phyloP scores from a whole-genome alignment of 1,139 yeast species.

The Cylindricascospora bacillispora region DNA sequence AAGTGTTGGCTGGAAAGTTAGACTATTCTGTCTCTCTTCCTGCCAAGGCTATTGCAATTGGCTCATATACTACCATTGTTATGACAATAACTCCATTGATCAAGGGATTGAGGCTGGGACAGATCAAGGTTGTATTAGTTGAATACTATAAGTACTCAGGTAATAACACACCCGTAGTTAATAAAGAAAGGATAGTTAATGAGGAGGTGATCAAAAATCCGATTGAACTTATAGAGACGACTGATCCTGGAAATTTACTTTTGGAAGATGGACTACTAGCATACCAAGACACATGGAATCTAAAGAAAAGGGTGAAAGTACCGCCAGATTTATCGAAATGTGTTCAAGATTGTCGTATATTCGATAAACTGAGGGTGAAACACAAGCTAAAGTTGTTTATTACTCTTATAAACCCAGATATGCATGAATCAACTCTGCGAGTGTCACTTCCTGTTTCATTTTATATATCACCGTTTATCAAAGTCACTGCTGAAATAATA shows the following conservation, averaged over 20 bases:
- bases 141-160: slow-evolving; percentile 61
- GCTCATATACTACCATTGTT: slow-evolving; percentile 60
- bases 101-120: slow-evolving; percentile 71
- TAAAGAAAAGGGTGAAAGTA: slow-evolving; percentile 42
- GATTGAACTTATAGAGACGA: slow-evolving; percentile 1
- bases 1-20: slow-evolving; percentile 90
- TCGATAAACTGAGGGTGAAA: slow-evolving; percentile 39
- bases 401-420: slow-evolving; percentile 43
- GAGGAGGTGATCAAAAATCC: slow-evolving; percentile 34
- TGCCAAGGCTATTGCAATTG: slow-evolving; percentile 80
- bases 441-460: slow-evolving; percentile 54
- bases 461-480: slow-evolving; percentile 63
- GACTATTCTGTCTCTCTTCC: slow-evolving; percentile 86
- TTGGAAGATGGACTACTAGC: slow-evolving; percentile 7
- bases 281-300: slow-evolving; percentile 60
- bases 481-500: slow-evolving; percentile 8
- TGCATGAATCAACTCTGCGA: slow-evolving; percentile 52
- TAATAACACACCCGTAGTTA: slow-evolving; percentile 32
- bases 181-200: slow-evolving; percentile 47
- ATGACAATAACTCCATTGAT: slow-evolving; percentile 64
- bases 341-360: slow-evolving; percentile 74
- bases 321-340: slow-evolving; percentile 66
- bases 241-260: neutral
- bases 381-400: slow-evolving; percentile 49
- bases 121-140: slow-evolving; percentile 48